Base-by-base conservation (phyloP, 2,329 filamentous ascomycete genomes). In the Pseudohalonectria lignicola region DNA sequence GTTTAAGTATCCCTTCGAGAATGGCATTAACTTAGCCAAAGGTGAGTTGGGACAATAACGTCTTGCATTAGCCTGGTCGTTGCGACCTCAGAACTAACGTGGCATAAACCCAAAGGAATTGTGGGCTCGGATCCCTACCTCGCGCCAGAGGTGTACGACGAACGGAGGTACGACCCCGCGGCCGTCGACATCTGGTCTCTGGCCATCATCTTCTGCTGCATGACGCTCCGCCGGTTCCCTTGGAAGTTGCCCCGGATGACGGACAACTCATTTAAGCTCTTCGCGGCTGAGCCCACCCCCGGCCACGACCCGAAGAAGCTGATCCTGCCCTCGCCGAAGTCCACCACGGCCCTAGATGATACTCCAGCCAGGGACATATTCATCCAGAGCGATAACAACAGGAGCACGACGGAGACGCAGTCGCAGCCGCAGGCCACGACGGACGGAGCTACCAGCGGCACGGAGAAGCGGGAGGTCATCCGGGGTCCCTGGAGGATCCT, bases 201-300 rank as follows among this genome's bases (percentile, higher is more conserved):
- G 42, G 92, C 90, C 15, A 98, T 98, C 49, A 96, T 98, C 39
- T 98, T 90, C 62, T 96, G 92, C 61, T 98, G 92, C 66, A 98
- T 98, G 92, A 92, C 86, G 5, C 68, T 98, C 31, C 76, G 92
- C 17, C 71, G 92, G 26, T 98, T 98, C 54, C 92, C 92, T 0
- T 98, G 92, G 92, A 98, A 98, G 63, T 79, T 93, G 26, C 92
- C 92, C 4, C 78, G 88, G 30, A 66, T 87, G 56, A 85, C 85
- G 4, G 92, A 98, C 57, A 96, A 94, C 57, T 94, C 87, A 0
- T 98, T 86, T 62, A 88, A 90, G 52, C 73, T 98, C 2, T 98
- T 98, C 55, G 80, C 90, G 12, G 78, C 92, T 2, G 74, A 84
- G 7, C 88, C 90, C 1, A 85, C 87, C 3, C 82, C 84, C 1